These are phyloP conservation scores for Stellera chamaejasme DNA, from an alignment of 345 rosid genomes.

Conservation along the genomic window DNA sequence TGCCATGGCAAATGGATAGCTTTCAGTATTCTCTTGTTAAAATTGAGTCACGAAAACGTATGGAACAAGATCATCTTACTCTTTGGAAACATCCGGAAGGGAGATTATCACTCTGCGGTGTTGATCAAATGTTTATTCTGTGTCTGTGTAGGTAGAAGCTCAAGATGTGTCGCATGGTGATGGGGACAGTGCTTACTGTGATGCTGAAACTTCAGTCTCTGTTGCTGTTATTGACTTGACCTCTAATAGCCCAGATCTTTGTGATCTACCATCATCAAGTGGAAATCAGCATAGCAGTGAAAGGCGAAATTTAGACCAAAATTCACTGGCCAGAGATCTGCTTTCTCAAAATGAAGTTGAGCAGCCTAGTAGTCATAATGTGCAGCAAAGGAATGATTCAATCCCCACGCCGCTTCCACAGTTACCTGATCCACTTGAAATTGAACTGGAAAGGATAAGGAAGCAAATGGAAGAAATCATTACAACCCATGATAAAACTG, in stretches of 20 bases:
- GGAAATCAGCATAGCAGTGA: neutral
- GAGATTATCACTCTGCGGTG: neutral
- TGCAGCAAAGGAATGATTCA: too few species aligned
- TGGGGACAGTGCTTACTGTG: conserved; percentile 14
- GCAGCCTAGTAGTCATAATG: too few species aligned
- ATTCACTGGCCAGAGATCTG: conserved; percentile 11
- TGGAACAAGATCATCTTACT: too few species aligned
- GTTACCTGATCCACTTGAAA: too few species aligned
- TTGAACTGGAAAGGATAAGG: too few species aligned
- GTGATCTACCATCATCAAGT: conserved; percentile 10
- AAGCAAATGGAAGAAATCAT: too few species aligned
- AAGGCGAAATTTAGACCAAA: conserved; percentile 1
- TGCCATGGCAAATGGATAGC: too few species aligned
- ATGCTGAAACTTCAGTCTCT: conserved; percentile 14
- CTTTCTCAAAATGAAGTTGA: conserved; percentile 1
- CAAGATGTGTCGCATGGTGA: conserved; percentile 20
- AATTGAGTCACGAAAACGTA: too few species aligned
- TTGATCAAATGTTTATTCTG: conserved; percentile 6
- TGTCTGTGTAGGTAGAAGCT: conserved; percentile 17
- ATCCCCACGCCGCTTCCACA: too few species aligned
- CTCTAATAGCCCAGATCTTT: conserved; percentile 9
- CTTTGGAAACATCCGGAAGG: too few species aligned
- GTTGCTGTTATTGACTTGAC: conserved; percentile 14
- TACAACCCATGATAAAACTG: too few species aligned
- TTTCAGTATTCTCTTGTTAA: too few species aligned